Conservation (phyloP, 192 early-diverging fungal species). For the Coemansia reversa region DNA sequence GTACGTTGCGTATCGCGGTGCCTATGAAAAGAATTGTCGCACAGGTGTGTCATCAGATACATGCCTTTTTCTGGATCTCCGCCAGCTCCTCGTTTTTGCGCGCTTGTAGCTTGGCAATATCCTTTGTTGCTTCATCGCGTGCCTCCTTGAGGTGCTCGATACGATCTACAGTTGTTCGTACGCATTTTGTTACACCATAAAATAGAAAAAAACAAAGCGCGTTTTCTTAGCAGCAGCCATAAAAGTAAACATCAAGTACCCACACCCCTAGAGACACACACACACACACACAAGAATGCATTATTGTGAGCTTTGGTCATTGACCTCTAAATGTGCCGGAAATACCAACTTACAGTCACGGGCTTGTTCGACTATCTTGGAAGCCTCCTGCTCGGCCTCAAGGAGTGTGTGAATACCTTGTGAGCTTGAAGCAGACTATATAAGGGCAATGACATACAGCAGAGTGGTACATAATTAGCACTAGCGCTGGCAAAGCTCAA, state of each 20-base stretch:
- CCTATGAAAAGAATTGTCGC: too few species aligned
- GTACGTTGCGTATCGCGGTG: too few species aligned
- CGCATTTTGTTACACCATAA: background rate
- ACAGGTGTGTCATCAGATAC: background rate
- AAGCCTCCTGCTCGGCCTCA: conserved; percentile 96
- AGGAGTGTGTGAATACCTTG: conserved; percentile 95
- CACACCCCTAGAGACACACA: background rate
- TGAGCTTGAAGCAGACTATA: conserved; percentile 64
- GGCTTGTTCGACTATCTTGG: conserved; percentile 89
- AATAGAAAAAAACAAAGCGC: background rate
- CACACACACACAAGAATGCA: background rate
- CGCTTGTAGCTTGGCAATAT: conserved; percentile 82
- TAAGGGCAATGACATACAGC: background rate
- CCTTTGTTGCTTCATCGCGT: conserved; percentile 89
- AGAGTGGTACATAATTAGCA: background rate
- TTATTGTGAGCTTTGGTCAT: background rate
- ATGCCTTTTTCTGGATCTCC: conserved; percentile 33
- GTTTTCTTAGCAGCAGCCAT: background rate
- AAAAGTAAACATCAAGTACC: background rate
- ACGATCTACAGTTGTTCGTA: conserved; percentile 58
- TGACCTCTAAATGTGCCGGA: background rate
- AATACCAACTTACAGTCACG: conserved; percentile 62
- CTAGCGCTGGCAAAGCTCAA: too few species aligned
- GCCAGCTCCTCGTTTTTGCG: conserved; percentile 74
- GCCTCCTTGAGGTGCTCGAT: conserved; percentile 92